Evolutionary conservation across 257 asterid genomes (phyloP), one percentile per base, ranked within the genome.

Genomic region (Nicotiana sylvestris): DNA sequence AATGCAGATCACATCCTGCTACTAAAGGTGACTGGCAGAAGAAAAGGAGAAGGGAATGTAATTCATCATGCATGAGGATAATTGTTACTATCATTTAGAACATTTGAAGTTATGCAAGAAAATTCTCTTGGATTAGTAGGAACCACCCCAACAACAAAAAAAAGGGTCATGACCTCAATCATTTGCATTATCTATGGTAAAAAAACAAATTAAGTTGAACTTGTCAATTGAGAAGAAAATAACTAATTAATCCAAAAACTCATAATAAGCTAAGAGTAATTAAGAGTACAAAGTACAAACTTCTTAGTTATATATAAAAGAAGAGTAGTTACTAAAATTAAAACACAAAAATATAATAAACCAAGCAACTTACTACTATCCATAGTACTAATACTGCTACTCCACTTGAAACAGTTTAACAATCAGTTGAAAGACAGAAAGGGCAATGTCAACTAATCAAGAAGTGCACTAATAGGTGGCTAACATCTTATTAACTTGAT

Each of bases 391-490:
- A 25, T 49, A 27, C 80, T 76, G 29, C 9, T 76, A 76, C 64
- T 35, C 80, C 64, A 76, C 46, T 15, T 74, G 64, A 27, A 76
- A 76, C 80, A 76, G 80, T 76, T 27, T 8, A 76, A 76, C 27
- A 49, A 29, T 76, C 80, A 76, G 64, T 76, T 84, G 79, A 92
- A 91, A 80, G 94, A 80, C 88, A 85, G 95, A 65, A 92, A 90
- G 33, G 99, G 98, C 39, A 89, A 90, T 3, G 98, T 90, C 13
- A 94, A 92, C 46, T 93, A 98, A 53, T 96, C 93, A 18, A 94
- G 97, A 60, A 96, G 94, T 18, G 91, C 91, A 1, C 94, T 87
- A 18, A 93, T 90, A 0, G 98, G 99, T 12, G 92, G 21, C 21
- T 21, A 21, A 21, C 21, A 21, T 21, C 21, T 21, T 21, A 21